Evolutionary conservation across 1,284 basidiomycete species (phyloP), one percentile per base, ranked within the genome.

Genomic region (Filobasidium uniguttulatum): DNA sequence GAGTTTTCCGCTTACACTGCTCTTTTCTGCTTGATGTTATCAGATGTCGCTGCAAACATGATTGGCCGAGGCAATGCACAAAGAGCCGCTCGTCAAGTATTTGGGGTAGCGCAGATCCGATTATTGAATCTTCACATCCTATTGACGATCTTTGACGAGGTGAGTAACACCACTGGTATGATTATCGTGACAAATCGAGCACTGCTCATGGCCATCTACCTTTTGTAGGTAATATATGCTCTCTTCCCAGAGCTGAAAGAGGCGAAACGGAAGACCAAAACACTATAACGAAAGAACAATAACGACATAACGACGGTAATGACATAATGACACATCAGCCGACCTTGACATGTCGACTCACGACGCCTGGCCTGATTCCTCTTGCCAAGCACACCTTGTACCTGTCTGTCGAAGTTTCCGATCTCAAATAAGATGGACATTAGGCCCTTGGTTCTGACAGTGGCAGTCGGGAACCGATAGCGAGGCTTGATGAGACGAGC

Each of bases 11-110:
- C 22, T 45, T 12, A 30, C 50, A 1, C 15, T 49, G 7, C 8
- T 7, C 3, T 38, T 29, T 25, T 7, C 23, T 3, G 33, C 33
- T 14, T 34, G 4, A 10, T 15, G 33, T 19, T 34, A 44, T 3
- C 55, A 89, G 93, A 96, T 60, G 69, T 96, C 41, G 89, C 86
- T 26, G 87, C 91, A 5, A 96, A 93, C 61, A 87, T 96, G 80
- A 93, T 97, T 56, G 93, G 93, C 8, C 76, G 89, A 22, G 82
- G 86, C 2, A 96, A 97, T 64, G 89, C 91, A 9, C 77, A 89
- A 6, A 77, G 88, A 38, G 93, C 90, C 5, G 89, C 91, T 3
- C 76, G 88, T 44, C 76, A 87, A 45, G 82, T 93, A 54, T 96
- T 96, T 63, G 82, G 88, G 2, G 85, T 91, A 0, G 66, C 96